Percentiles rank a stretch among this genome's conserved stretches.
Conservation (phyloP, 148 eudicot species). For the Gaultheria prostrata region DNA sequence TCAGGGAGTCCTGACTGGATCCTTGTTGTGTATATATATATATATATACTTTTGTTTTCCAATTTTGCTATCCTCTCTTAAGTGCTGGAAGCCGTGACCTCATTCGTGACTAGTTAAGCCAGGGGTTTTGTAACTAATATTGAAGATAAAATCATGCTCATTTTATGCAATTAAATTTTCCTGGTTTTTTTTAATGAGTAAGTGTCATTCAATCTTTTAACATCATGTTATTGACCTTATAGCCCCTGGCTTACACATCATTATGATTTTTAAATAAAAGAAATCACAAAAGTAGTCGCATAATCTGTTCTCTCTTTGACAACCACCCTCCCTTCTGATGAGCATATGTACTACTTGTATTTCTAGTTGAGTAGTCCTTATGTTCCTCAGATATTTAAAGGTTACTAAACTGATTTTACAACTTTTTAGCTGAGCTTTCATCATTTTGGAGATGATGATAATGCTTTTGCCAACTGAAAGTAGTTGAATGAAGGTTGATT, state of each 20-base stretch:
- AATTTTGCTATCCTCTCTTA: neutral
- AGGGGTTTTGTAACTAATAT: neutral
- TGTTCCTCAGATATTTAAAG: neutral
- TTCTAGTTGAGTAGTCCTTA: neutral
- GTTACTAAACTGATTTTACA: neutral
- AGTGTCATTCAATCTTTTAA: neutral
- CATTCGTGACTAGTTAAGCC: neutral
- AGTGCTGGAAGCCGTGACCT: neutral
- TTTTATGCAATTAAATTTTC: neutral
- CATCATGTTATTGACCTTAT: neutral
- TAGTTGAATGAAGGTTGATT: neutral
- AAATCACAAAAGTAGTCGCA: neutral
- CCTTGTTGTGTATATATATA: too few species aligned
- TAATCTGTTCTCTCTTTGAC: neutral
- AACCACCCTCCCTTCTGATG: neutral
- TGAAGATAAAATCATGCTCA: neutral
- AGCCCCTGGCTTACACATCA: neutral
- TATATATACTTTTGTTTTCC: neutral
- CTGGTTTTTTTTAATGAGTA: neutral
- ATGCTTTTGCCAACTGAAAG: neutral
- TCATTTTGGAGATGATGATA: constrained; percentile 2
- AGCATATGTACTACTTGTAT: neutral
- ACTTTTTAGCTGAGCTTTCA: neutral
- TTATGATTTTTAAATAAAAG: neutral
- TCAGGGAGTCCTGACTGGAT: too few species aligned